Conservation (phyloP, 2,329 filamentous ascomycete genomes). For the Dendrostoma leiphaemia region DNA sequence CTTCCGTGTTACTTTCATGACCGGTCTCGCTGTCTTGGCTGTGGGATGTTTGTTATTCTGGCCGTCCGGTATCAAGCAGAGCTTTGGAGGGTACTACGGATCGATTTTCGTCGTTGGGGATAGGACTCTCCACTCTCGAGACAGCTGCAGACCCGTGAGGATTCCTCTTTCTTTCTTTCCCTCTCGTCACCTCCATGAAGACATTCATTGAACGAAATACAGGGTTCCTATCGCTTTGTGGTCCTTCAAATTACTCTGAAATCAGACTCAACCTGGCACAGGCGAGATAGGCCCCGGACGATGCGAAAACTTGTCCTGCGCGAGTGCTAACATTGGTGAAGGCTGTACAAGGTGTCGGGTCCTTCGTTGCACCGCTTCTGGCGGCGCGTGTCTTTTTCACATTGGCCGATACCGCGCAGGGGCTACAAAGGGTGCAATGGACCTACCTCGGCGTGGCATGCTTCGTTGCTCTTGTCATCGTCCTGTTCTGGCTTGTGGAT, state of each 20-base stretch:
- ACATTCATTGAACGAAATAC: neutral
- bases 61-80: conserved; percentile 53
- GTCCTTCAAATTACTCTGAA: conserved; percentile 57
- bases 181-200: neutral
- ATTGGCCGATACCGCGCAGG: conserved; percentile 44
- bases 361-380: conserved; percentile 56
- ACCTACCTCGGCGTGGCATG: conserved; percentile 61
- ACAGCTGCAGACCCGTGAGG: conserved; percentile 52
- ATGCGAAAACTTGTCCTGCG: neutral
- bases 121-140: conserved; percentile 48
- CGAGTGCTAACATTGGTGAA: conserved; percentile 30
- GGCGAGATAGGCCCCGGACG: neutral
- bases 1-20: conserved; percentile 67
- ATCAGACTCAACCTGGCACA: conserved; percentile 54
- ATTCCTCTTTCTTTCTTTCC: neutral
- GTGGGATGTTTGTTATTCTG: conserved; percentile 57
- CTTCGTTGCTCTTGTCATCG: conserved; percentile 56
- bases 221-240: conserved; percentile 49
- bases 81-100: conserved; percentile 59
- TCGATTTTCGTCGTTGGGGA: conserved; percentile 48
- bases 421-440: conserved; percentile 61
- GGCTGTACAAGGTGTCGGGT: conserved; percentile 57
- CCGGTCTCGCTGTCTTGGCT: conserved; percentile 54
- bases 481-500: conserved; percentile 59
- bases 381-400: conserved; percentile 62